These are phyloP conservation scores for Globisporangium nunn DNA, from an alignment of 352 stramenopile genomes.

Conservation along the genomic window DNA sequence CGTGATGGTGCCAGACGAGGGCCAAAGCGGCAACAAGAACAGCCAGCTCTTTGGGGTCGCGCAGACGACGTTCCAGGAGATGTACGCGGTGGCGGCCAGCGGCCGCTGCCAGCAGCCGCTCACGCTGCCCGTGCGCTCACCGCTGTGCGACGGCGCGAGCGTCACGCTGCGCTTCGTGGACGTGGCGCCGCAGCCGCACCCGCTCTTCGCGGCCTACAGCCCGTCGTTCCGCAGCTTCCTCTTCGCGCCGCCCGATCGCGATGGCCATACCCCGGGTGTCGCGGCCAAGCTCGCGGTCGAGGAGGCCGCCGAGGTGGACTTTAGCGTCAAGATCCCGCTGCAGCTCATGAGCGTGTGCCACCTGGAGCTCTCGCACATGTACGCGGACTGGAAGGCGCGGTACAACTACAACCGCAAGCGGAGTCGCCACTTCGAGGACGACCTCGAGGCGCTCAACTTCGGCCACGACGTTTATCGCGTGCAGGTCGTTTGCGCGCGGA, in stretches of 20 bases:
- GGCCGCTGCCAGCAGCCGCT: constrained; percentile 52
- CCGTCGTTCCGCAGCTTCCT: constrained; percentile 55
- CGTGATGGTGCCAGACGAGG: constrained; percentile 74
- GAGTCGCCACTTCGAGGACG: constrained; percentile 71
- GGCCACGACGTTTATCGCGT: constrained; percentile 75
- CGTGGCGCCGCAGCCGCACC: constrained; percentile 33
- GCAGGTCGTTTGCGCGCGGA: constrained; percentile 55
- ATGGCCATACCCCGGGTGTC: constrained; percentile 39
- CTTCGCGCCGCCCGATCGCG: constrained; percentile 55
- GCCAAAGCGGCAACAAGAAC: constrained; percentile 51
- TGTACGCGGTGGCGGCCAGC: constrained; percentile 57
- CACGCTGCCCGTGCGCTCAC: constrained; percentile 62
- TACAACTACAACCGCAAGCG: constrained; percentile 83
- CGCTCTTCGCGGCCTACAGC: constrained; percentile 41
- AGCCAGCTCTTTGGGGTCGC: constrained; percentile 65
- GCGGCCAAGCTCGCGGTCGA: constrained; percentile 68
- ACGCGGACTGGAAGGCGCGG: constrained; percentile 57
- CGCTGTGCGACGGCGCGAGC: constrained; percentile 47
- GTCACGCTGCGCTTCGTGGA: constrained; percentile 56
- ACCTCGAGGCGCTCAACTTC: constrained; percentile 69
- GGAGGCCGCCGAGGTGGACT: constrained; percentile 70
- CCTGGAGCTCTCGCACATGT: constrained; percentile 62
- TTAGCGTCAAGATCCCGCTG: constrained; percentile 73
- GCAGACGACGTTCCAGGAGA: constrained; percentile 72
- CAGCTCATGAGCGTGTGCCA: constrained; percentile 72